Conservation (phyloP, 306 rosid species). For the Macrotyloma uniflorum region DNA sequence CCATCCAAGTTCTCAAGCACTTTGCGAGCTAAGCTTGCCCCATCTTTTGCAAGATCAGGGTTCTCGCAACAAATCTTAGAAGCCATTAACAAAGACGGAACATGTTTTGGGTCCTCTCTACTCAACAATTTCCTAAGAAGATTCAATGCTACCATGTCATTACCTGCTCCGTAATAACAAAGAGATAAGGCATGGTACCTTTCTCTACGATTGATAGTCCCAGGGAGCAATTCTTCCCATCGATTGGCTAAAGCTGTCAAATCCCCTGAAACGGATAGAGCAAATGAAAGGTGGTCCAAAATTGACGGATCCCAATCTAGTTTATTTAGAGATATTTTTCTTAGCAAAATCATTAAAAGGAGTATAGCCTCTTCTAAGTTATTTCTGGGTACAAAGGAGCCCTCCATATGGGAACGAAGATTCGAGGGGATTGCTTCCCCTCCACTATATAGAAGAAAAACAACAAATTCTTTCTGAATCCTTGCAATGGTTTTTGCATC, state of each 20-base stretch:
- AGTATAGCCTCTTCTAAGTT: conserved; percentile 96
- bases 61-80: conserved; percentile 82
- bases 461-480: conserved; percentile 81
- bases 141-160: conserved; percentile 71
- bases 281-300: conserved; percentile 91
- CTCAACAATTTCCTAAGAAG: conserved; percentile 70
- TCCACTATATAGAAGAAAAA: conserved; percentile 84
- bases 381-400: conserved; percentile 80
- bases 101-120: conserved; percentile 64
- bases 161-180: conserved; percentile 80
- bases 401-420: conserved; percentile 80
- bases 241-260: conserved; percentile 73
- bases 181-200: conserved; percentile 66
- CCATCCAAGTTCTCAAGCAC: conserved; percentile 58
- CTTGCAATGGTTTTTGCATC: conserved; percentile 60
- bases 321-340: conserved; percentile 60
- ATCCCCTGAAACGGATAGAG: conserved; percentile 82
- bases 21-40: conserved; percentile 58
- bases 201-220: conserved; percentile 59
- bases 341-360: conserved; percentile 78
- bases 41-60: conserved; percentile 63
- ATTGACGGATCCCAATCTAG: conserved; percentile 95
- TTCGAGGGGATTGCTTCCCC: conserved; percentile 81
- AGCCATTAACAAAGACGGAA: conserved; percentile 76
- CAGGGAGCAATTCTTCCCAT: conserved; percentile 80